Base-by-base conservation (phyloP, 2,329 filamentous ascomycete genomes). In the Epichloe elymi region DNA sequence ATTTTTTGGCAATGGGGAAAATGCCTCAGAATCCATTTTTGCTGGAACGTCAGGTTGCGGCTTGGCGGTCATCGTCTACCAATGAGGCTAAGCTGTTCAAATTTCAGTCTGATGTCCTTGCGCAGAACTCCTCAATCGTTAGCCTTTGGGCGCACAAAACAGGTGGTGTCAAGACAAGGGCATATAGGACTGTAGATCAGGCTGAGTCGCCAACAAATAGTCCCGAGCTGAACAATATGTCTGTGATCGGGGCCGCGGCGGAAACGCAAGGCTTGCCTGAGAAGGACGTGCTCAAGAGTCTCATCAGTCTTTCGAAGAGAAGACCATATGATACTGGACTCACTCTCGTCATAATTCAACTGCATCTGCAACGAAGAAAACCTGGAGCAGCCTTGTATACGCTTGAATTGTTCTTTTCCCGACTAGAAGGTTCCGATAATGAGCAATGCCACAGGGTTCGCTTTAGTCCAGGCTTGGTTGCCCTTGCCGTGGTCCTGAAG, bases 381-480 rank as follows among this genome's bases (percentile, higher is more conserved):
- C 75, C 80, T 30, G 83, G 78, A 33, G 82, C 85, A 4, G 91
- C 91, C 4, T 78, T 89, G 37, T 72, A 75, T n/a, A 73, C 88
- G 5, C 72, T 96, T 2, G 85, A 95, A 62, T 71, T 77, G 1
- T 90, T 93, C 62, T 77, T 95, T 51, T 76, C 76, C 55, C 78
- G 78, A 10, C 74, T 95, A 1, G 86, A 91, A 59, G 68, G 79
- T 46, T 80, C 79, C 3, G 73, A 65, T 5, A 70, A 72, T 0
- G 62, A 74, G 2, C 72, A 76, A 15, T 74, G 83, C 52, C 73
- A 80, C 51, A 82, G 89, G 58, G 79, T 85, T 26, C 83, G 90
- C 11, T 93, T 84, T 65, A 83, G 88, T 26, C 91, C 93, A 0
- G 91, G 91, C 2, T 73, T 98, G 1, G 78, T 97, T 30, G 88